Percentiles rank a stretch among this genome's conserved stretches.
phyloP scores from a whole-genome alignment of 768 basidiomycete species.

The Lactarius akahatsu region DNA sequence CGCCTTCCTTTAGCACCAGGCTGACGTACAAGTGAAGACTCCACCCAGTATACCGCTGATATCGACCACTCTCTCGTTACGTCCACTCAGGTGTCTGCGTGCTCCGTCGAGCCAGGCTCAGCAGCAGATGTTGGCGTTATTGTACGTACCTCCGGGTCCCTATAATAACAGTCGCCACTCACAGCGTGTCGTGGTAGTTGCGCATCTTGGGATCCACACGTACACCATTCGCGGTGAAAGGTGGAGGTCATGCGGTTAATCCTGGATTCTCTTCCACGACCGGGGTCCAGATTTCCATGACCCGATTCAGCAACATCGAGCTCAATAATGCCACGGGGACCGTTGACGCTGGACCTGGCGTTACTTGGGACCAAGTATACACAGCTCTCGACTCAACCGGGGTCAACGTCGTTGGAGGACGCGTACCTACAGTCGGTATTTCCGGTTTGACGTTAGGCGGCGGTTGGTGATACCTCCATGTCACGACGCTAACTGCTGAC shows the following conservation, averaged over 20 bases:
- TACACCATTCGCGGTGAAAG: not conserved
- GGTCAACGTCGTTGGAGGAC: constrained; percentile 31
- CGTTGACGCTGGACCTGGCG: constrained; percentile 30
- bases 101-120: constrained; percentile 30
- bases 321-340: constrained; percentile 14
- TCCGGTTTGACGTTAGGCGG: constrained; percentile 23
- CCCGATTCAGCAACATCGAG: constrained; percentile 23
- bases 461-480: not conserved
- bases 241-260: constrained; percentile 30
- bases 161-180: not conserved
- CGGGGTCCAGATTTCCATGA: constrained; percentile 33
- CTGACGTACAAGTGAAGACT: not conserved
- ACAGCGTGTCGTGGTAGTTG: constrained; percentile 7
- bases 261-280: constrained; percentile 32
- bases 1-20: not conserved
- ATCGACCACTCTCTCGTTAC: not conserved
- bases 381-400: constrained; percentile 19
- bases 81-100: not conserved
- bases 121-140: constrained; percentile 26
- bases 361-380: constrained; percentile 35
- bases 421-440: constrained; percentile 30
- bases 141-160: constrained; percentile 7
- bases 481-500: too few species aligned
- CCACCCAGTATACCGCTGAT: not conserved
- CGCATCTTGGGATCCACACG: constrained; percentile 16